Base-by-base conservation (phyloP, 2,329 filamentous ascomycete species). In the Fusarium temperatum region DNA sequence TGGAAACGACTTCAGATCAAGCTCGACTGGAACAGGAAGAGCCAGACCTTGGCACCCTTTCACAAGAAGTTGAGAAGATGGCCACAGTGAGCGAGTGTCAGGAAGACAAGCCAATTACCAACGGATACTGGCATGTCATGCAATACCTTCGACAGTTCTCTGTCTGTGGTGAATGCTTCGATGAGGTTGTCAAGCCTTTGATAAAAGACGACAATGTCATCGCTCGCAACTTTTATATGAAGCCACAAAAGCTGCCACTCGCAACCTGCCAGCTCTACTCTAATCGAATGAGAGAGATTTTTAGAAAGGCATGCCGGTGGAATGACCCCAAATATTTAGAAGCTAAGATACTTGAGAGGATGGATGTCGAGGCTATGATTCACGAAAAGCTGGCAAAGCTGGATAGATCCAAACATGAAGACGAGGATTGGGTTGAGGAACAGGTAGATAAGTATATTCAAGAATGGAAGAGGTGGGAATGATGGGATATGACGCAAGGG, bases 131-230 rank as follows among this genome's bases (percentile, higher is more conserved):
- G 95, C 91, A 97, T 81, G 91, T 89, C 63, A 94, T 97, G 81
- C 90, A 93, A 2, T 86, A 89, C 20, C 84, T 97, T 0, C 93
- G 93, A 0, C 89, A 95, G 54, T 90, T 98, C 77, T 94, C 93
- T 2, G 92, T 97, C 8, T 98, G 95, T 82, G 90, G 93, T 73
- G 94, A 96, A 81, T 98, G 95, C 81, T 98, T 93, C 80, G 89
- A 94, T 22, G 91, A 94, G 28, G 89, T 94, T 2, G 89, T 98
- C n/a, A 90, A 89, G 82, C 94, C 95, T 2, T 85, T 90, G 57
- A 83, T 91, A 4, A 84, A 87, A 36, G 84, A 87, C 22, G 81
- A 83, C 59, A 83, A 83, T 45, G 83, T 88, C 2, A 85, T 95
- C 30, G 90, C 92, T 15, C 84, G 87, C 24, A 89, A 91, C 73